Base-by-base conservation (phyloP, 2,329 filamentous ascomycete genomes). In the Myriosclerotinia scirpicola region DNA sequence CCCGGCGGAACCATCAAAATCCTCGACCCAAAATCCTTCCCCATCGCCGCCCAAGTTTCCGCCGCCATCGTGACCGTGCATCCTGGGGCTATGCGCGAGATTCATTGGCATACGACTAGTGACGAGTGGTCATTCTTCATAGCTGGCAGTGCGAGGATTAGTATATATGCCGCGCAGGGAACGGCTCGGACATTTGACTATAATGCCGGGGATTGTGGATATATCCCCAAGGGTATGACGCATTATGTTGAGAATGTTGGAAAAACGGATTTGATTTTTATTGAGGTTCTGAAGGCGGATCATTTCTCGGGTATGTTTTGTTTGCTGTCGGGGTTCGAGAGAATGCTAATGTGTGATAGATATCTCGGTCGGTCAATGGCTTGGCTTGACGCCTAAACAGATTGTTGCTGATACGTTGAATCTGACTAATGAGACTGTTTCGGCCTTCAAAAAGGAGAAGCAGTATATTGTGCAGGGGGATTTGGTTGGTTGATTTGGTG, bases 101-200 rank as follows among this genome's bases (percentile, higher is more conserved):
- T 65, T 7, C 90, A 93, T 80, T 93, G 90, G 90, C 90, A 93
- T 74, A 89, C 90, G 0, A 87, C 86, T 54, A 89, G 89, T 15
- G 90, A 93, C 73, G 90, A 93, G 76, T 93, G 90, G 90, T 90
- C 87, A 8, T 93, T 90, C 78, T 92, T 93, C 80, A 85, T 93
- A 75, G 79, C 80, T 36, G 91, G 91, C 0, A 85, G 86, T 52
- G 91, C 89, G 0, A 84, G 90, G 42, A 85, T 92, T 17, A 93
- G 90, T 17, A 84, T 93, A 70, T 93, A 93, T 74, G 88, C 85
- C 0, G 83, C 89, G 2, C 85, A 90, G 71, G 85, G 87, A 38
- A 85, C 81, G 30, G 89, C 90, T 0, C 82, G 89, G 34, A 93
- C 90, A 0, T 93, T 93, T 74, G 87, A 93, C 79, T 93, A 91